These are phyloP conservation scores for Scheffersomyces stipitis DNA, from an alignment of 805 yeast species.

Conservation along the genomic window DNA sequence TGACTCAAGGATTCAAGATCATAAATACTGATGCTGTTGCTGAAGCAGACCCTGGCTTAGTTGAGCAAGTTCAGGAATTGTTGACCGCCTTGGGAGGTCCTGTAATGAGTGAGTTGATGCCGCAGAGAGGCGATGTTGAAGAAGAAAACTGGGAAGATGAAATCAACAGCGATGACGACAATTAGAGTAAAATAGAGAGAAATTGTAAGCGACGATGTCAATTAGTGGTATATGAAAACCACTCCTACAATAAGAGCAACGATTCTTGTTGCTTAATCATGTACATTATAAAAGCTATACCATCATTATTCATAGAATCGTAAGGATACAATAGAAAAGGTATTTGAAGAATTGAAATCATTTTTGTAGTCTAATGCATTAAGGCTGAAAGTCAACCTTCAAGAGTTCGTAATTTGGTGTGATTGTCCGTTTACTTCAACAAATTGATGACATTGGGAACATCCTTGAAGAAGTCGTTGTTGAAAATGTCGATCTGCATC, in stretches of 20 bases:
- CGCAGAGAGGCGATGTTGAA: slow-evolving; percentile 29
- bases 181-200: background rate
- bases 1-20: slow-evolving; percentile 46
- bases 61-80: slow-evolving; percentile 50
- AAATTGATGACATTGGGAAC: slow-evolving; percentile 19
- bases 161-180: slow-evolving; percentile 21
- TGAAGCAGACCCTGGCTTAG: slow-evolving; percentile 60
- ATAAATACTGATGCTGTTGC: slow-evolving; percentile 33
- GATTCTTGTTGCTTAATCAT: no score
- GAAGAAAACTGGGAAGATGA: slow-evolving; percentile 57
- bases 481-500: slow-evolving; percentile 27
- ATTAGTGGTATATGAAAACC: no score
- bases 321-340: no score
- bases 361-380: no score
- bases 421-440: slow-evolving; percentile 5
- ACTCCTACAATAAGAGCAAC: no score
- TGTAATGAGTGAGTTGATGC: slow-evolving; percentile 40
- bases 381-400: no score
- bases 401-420: no score
- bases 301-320: no score
- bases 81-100: slow-evolving; percentile 64
- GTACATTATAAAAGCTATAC: no score
- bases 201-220: no score
- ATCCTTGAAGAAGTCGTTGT: slow-evolving; percentile 26
- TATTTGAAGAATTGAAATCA: no score